Percentiles rank a stretch among this genome's conserved stretches.
These are phyloP conservation scores for Wakefieldia striispora DNA, from an alignment of 768 basidiomycete genomes.

Conservation along the genomic window DNA sequence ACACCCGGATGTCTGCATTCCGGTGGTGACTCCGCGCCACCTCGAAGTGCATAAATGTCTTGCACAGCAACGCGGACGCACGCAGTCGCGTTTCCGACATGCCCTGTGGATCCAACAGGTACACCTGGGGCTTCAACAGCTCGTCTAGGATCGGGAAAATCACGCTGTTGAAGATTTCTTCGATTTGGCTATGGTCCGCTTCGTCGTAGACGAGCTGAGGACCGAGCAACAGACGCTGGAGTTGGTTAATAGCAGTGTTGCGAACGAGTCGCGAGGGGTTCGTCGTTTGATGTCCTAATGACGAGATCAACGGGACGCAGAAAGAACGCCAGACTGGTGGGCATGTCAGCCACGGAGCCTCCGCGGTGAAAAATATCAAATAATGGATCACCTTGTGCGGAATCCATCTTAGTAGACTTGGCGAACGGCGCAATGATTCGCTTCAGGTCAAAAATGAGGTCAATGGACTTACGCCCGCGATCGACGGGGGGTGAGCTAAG, in stretches of 20 bases:
- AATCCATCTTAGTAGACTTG: constrained; percentile 42
- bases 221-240: constrained; percentile 83
- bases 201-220: constrained; percentile 64
- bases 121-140: constrained; percentile 79
- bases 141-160: constrained; percentile 93
- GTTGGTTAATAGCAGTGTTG: constrained; percentile 71
- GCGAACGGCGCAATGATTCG: constrained; percentile 60
- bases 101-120: constrained; percentile 74
- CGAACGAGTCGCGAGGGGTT: constrained; percentile 85
- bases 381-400: constrained; percentile 27
- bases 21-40: constrained; percentile 57
- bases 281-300: constrained; percentile 76
- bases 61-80: constrained; percentile 88
- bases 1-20: constrained; percentile 60
- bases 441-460: constrained; percentile 73
- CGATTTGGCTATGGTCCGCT: constrained; percentile 59
- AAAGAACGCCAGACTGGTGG: constrained; percentile 72
- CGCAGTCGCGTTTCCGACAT: constrained; percentile 90
- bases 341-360: constrained; percentile 4
- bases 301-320: constrained; percentile 69
- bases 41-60: constrained; percentile 93
- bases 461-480: constrained; percentile 80
- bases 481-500: constrained; percentile 72
- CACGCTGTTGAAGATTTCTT: constrained; percentile 84
- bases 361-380: neutral